Conservation (phyloP, 2,329 filamentous ascomycete genomes). For the Biscogniauxia mediterranea region DNA sequence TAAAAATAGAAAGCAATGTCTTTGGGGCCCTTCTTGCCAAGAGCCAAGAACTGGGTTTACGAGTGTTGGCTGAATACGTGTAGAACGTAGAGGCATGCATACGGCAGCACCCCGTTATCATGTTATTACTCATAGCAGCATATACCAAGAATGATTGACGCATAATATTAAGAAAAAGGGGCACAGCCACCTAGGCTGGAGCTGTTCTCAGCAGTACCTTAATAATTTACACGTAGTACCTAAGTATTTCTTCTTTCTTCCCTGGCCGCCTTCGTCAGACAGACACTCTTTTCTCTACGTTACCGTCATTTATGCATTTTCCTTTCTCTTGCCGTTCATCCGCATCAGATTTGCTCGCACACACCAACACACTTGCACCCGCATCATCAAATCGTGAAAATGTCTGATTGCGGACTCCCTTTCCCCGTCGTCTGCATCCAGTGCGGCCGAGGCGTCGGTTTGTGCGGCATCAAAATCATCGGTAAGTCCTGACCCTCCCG, state of each 20-base stretch:
- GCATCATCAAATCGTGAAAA: not conserved
- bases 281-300: not conserved
- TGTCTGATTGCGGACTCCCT: conserved; percentile 19
- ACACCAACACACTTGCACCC: not conserved
- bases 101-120: not conserved
- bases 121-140: not conserved
- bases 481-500: conserved; percentile 9
- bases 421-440: conserved; percentile 25
- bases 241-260: not conserved
- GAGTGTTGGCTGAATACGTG: no score
- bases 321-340: not conserved
- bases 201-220: not conserved
- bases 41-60: no score
- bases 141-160: not conserved
- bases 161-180: not conserved
- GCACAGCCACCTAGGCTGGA: no score
- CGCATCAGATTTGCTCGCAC: not conserved
- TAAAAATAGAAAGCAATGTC: no score
- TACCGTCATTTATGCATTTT: no score
- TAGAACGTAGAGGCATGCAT: no score
- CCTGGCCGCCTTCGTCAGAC: not conserved
- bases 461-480: conserved; percentile 24
- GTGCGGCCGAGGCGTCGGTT: conserved; percentile 23
- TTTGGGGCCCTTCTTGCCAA: no score
- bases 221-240: no score